Conservation (phyloP, 73 alveolate genomes). For the Strombidium stylifer region DNA sequence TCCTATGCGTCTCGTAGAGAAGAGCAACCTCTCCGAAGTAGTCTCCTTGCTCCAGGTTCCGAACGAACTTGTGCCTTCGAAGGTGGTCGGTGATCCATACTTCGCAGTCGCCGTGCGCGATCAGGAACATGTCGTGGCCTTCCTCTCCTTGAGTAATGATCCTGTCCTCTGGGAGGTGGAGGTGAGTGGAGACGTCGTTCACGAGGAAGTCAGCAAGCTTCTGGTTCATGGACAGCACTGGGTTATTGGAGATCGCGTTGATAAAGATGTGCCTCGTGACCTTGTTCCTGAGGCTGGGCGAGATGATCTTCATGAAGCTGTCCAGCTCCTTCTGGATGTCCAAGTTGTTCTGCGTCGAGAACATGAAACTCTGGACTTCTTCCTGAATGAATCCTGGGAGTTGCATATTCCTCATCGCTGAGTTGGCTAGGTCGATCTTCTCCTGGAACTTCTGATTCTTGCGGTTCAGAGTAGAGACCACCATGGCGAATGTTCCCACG, state of each 20-base stretch:
- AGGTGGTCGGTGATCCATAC: not conserved
- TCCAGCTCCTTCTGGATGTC: constrained; percentile 32
- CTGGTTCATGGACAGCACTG: not conserved
- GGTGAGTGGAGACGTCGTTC: not conserved
- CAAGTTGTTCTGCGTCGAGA: constrained; percentile 3
- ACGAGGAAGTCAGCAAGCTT: not conserved
- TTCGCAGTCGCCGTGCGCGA: constrained; percentile 27
- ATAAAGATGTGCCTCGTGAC: constrained; percentile 9
- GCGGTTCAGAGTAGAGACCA: constrained; percentile 23
- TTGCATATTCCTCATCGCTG: constrained; percentile 61
- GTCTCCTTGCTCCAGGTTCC: constrained; percentile 5
- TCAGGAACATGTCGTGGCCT: not conserved
- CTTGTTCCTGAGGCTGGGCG: constrained; percentile 25
- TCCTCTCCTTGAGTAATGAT: constrained; percentile 21
- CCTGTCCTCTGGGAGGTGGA: constrained; percentile 14
- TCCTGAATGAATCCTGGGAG: constrained; percentile 43
- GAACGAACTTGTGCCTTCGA: not conserved
- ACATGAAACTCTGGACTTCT: constrained; percentile 11
- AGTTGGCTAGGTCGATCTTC: constrained; percentile 37
- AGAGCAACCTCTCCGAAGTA: constrained; percentile 32
- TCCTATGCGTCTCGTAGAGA: not conserved
- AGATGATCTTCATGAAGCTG: not conserved
- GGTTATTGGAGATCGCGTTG: constrained; percentile 12
- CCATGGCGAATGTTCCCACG: constrained; percentile 63
- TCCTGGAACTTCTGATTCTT: constrained; percentile 29